Base-by-base conservation (phyloP, 768 basidiomycete species). In the Macrolepiota albuminosa region DNA sequence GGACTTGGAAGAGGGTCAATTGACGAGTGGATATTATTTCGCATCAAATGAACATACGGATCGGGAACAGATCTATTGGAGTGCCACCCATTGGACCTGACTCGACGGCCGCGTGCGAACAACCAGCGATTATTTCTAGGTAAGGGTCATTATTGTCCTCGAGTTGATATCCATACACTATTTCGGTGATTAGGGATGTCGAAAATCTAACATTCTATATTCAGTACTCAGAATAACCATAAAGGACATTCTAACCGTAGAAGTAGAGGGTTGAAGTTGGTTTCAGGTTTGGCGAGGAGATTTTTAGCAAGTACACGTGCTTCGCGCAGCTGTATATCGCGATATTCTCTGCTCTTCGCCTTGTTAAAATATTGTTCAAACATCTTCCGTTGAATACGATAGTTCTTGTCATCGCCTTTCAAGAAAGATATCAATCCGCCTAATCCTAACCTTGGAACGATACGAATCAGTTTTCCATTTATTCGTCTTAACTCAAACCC, bases 291-390 rank as follows among this genome's bases (percentile, higher is more conserved):
- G 43, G 59, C 56, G 26, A 72, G 59, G 10, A 78, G 54, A 40
- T 70, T 71, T 11, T 60, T 40, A 34, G 74, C 63, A 42, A 79
- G 72, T 18, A 65, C 60, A 14, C 62, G 66, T 0, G 72, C 76
- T 61, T 76, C 72, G 24, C 59, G 50, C 31, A 71, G 67, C 43
- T 72, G 69, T 34, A 72, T 62, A 26, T 63, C 58, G 21, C 66
- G 59, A 63, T 72, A 70, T 8, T 65, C 54, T 45, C 57, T 54
- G 46, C 70, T 61, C 39, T 67, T 65, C 21, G 63, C 56, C 21
- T 62, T 64, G 45, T 57, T 69, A 26, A 70, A 61, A 31, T 64
- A 61, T 24, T 62, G 59, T 40, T 67, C 57, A 34, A 68, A 54
- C 50, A 68, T 57, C 51, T 59, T 63, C 21, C 69, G 59, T 48